Percentiles rank a stretch among this genome's conserved stretches.
These are phyloP conservation scores for Rhizophagus prolifer DNA, from an alignment of 192 early-diverging fungal genomes.

Conservation along the genomic window DNA sequence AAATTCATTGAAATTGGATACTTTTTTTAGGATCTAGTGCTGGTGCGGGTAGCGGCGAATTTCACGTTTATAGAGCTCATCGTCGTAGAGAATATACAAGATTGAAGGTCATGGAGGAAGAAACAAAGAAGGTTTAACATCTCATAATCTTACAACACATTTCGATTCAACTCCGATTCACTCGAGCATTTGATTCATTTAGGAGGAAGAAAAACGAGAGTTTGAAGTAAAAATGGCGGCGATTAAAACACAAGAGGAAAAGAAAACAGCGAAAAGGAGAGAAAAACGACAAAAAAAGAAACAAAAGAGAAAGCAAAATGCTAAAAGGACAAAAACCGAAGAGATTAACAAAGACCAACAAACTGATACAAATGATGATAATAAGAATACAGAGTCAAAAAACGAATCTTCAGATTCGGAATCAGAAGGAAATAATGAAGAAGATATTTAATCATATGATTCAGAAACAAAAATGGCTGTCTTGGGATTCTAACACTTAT, in stretches of 20 bases:
- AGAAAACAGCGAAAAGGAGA: conserved; percentile 85
- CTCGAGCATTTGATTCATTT: conserved; percentile 3
- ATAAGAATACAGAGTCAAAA: conserved; percentile 10
- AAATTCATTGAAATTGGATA: not conserved
- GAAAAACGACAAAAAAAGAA: conserved; percentile 82
- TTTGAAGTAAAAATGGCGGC: conserved; percentile 58
- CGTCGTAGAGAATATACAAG: conserved; percentile 84
- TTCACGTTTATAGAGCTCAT: conserved; percentile 88
- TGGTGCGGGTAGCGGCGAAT: conserved; percentile 94
- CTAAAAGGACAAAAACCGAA: conserved; percentile 39
- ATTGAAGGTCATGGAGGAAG: conserved; percentile 75
- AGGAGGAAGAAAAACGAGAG: conserved; percentile 61
- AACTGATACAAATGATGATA: conserved; percentile 17
- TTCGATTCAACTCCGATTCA: not conserved
- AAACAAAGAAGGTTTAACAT: conserved; percentile 62
- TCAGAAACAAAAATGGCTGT: not conserved
- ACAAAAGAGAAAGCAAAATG: conserved; percentile 48
- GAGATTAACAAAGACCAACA: conserved; percentile 30
- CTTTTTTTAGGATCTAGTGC: conserved; percentile 76
- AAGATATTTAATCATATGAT: not conserved
- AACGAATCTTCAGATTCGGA: conserved; percentile 20
- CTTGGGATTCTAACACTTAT: too few relatives aligned
- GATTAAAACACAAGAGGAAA: conserved; percentile 67
- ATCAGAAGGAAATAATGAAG: conserved; percentile 17
- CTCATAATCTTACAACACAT: not conserved